Evolutionary conservation across 495 filamentous ascomycete genomes (phyloP), one percentile per base, ranked within the genome.

Genomic region (Aspergillus asperescens): DNA sequence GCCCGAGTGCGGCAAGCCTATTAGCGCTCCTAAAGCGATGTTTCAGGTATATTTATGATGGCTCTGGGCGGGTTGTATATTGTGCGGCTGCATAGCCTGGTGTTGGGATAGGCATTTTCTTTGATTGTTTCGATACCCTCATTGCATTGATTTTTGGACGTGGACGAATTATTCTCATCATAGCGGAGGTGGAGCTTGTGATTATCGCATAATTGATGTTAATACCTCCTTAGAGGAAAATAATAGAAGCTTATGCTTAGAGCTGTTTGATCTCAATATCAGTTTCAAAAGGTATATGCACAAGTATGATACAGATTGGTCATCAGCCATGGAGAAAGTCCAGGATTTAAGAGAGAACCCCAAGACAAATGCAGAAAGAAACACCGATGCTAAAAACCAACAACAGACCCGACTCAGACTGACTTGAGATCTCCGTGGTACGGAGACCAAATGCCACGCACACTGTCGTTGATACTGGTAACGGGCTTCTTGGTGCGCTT

Each of bases 361-460:
- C 49, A 41, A 50, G 55, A n/a, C n/a, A n/a, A 49, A 53, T 34
- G 50, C 42, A 20, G 55, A 52, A 56, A 47, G 15, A 47, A 65
- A 54, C 55, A 62, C 62, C 61, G 52, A 55, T 53, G 42, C 50
- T 49, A 55, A 43, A 52, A 56, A 34, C 35, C 20, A 34, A 48
- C 19, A 41, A 46, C 31, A 13, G 28, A 28, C 10, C 24, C 13
- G 15, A 43, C 34, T 62, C 63, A 77, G 48, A 76, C 69, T 32
- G 64, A 61, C 51, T 74, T 74, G 50, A 72, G 31, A 49, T 70
- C 73, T 37, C 91, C 90, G 69, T 97, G 93, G 66, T 87, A 95
- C 35, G 90, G 90, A 74, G 82, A 86, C 90, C 92, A 98, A 56
- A 97, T 81, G 52, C 93, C 93, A 75, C 93, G 84, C 12, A 96